Percentiles rank a stretch among this genome's conserved stretches.
phyloP scores from a whole-genome alignment of 805 yeast species.

The Candida maris region DNA sequence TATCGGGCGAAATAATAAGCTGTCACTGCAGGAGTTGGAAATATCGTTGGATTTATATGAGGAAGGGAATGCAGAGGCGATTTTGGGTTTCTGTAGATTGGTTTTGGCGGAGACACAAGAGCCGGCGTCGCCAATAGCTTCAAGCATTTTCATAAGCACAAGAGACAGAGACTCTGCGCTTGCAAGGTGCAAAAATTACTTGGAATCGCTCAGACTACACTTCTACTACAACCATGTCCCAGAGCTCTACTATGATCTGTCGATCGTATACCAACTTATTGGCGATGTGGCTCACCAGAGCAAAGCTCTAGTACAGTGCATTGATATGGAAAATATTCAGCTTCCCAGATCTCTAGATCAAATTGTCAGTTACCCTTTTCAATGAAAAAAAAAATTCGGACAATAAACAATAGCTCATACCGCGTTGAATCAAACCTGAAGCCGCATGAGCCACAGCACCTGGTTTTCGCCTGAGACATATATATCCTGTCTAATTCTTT shows the following conservation, averaged over 20 bases:
- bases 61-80: slow-evolving; percentile 46
- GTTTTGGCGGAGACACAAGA: slow-evolving; percentile 32
- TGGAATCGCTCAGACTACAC: slow-evolving; percentile 39
- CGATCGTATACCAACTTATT: slow-evolving; percentile 59
- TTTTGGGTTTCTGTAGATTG: slow-evolving; percentile 53
- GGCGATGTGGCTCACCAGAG: slow-evolving; percentile 46
- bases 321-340: slow-evolving; percentile 57
- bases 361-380: slow-evolving; percentile 7
- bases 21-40: slow-evolving; percentile 63
- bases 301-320: slow-evolving; percentile 56
- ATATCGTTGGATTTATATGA: slow-evolving; percentile 47
- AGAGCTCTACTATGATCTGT: slow-evolving; percentile 70
- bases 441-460: too few relatives aligned
- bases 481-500: too few relatives aligned
- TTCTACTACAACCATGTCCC: slow-evolving; percentile 38
- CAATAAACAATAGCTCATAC: neutral
- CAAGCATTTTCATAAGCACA: slow-evolving; percentile 45
- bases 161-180: slow-evolving; percentile 58
- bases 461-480: too few relatives aligned
- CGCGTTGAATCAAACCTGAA: neutral
- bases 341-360: slow-evolving; percentile 43
- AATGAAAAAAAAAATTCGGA: slow-evolving; percentile 1
- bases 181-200: slow-evolving; percentile 49
- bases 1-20: slow-evolving; percentile 28
- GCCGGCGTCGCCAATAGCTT: slow-evolving; percentile 1